Evolutionary conservation across 345 rosid species (phyloP), one percentile per base, ranked within the genome.

Genomic region (Theobroma cacao): DNA sequence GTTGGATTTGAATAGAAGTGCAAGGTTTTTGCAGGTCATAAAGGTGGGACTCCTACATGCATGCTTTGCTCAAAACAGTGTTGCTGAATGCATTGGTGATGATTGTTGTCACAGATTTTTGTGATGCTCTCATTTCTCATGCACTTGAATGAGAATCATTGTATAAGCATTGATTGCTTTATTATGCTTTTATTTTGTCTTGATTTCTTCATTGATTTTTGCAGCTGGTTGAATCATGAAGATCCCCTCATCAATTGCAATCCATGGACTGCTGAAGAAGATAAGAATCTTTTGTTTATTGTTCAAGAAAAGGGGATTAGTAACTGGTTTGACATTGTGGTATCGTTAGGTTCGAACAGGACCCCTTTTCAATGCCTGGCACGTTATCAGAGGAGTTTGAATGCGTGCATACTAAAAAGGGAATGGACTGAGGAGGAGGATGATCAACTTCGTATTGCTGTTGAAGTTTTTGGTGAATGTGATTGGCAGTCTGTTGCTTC

Each of bases 401-500:
- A 96, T 83, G 86, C 91, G 41, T 80, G 72, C 80, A 90, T 94
- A 79, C 65, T 96, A 81, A 91, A 74, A 75, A 81, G 88, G 62
- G 94, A 89, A 73, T 96, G 99, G 98, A 94, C 92, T 30, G 50
- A 83, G 75, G 99, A 89, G 75, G 98, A 96, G 80, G 98, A 94
- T 81, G 93, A 88, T 56, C 88, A 88, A 81, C 99, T 96, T 69
- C 88, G 92, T 24, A 74, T 76, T 41, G 95, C 97, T 40, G 97
- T 96, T 2, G 89, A 87, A 75, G 83, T 78, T 34, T 86, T 61
- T 86, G 99, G 98, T 47, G 91, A 90, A 82, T 77, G 87, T 48
- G 81, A 94, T 85, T 96, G 98, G 98, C 99, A 96, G 83, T 74
- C 88, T 76, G 93, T 94, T 56, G 99, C 99, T 59, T 88, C 90